These are phyloP conservation scores for Puccinia hordei DNA, from an alignment of 1,284 basidiomycete species.

Conservation along the genomic window DNA sequence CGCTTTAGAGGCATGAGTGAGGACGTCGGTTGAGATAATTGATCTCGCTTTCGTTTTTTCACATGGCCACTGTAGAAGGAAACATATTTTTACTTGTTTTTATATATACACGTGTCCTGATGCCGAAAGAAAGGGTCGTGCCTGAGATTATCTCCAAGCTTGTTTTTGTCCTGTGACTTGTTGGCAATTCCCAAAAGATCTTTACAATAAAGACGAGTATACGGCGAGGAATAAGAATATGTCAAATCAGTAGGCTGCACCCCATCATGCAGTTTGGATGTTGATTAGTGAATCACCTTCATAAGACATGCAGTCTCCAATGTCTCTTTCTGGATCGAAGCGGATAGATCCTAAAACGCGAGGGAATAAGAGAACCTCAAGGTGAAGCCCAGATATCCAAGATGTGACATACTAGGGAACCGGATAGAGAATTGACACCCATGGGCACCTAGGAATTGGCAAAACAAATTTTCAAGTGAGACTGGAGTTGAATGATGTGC, in stretches of 20 bases:
- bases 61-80: slow-evolving; percentile 27
- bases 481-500: not conserved
- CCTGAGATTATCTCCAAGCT: slow-evolving; percentile 37
- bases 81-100: not conserved
- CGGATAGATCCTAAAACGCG: slow-evolving; percentile 39
- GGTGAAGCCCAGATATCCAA: not conserved
- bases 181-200: slow-evolving; percentile 4
- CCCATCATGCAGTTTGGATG: not conserved
- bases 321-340: slow-evolving; percentile 36
- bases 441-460: slow-evolving; percentile 18
- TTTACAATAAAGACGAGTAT: not conserved
- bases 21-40: not conserved
- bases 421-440: slow-evolving; percentile 28
- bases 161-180: slow-evolving; percentile 2
- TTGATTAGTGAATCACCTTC: slow-evolving; percentile 19
- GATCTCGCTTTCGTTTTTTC: slow-evolving; percentile 13
- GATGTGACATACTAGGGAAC: slow-evolving; percentile 37
- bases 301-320: slow-evolving; percentile 36
- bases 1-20: slow-evolving; percentile 15
- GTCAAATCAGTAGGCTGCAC: not conserved
- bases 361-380: not conserved
- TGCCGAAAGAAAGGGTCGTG: not conserved
- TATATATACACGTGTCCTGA: not conserved
- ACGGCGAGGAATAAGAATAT: not conserved
- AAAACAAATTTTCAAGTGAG: not conserved